Evolutionary conservation across 306 rosid species (phyloP), one percentile per base, ranked within the genome.

Genomic region (Benincasa hispida): DNA sequence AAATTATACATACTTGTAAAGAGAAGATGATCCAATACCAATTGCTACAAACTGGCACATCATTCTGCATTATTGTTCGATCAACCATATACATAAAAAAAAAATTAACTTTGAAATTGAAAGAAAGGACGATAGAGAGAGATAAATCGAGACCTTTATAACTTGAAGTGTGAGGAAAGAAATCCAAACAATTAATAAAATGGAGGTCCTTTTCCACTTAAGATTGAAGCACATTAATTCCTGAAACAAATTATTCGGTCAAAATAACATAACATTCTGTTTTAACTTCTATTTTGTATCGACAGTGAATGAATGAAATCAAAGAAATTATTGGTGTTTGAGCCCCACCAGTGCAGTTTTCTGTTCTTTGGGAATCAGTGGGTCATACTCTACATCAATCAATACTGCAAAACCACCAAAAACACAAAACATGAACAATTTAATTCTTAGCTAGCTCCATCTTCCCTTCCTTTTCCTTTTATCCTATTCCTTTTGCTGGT

Each of bases 1-100:
- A 80, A 73, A 50, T 2, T 15, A 6, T 48, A 60, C 48, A 18
- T 77, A 91, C 98, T 92, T 91, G 94, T 76, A 91, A 70, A 85
- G 86, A 77, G 83, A 90, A 93, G 70, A 93, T 83, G 62, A 85
- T 86, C 98, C 98, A 91, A 70, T 91, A 91, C 96, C 87, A 90
- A 55, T 42, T 25, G 83, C 96, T 74, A 81, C 98, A 90, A 28
- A 72, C 82, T 77, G 79, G 72, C 3, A 69, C 78, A 80, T 79
- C 78, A 86, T 88, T 93, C 98, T 91, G 94, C 83, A 86, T 28
- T 75, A 35, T 48, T 27, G 15, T 45, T 42, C 59, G 48, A 27
- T 72, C 35, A 27, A 42, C 34, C 19, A 70, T 78, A 70, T 78
- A 76, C n/a, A 22, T 54, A 14, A 30, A 27, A 72, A 30, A 39